Base-by-base conservation (phyloP, 75 land plant genomes). In the Gnetum montanum region DNA sequence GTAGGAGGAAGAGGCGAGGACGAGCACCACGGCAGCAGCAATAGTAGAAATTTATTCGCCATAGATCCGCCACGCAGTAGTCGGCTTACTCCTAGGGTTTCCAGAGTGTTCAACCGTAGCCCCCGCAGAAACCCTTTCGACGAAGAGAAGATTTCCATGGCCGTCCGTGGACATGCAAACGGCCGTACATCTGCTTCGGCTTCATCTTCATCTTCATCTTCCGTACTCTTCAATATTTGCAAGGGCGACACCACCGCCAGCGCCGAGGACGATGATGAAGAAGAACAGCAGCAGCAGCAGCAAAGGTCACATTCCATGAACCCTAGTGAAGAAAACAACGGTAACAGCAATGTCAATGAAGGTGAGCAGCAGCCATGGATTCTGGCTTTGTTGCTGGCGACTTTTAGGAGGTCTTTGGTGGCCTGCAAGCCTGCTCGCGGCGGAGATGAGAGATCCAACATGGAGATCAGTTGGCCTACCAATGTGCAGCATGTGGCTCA, bases 381-480 rank as follows among this genome's bases (percentile, higher is more conserved):
- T 57, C 58, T 78, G 48, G 86, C 83, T 6, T 40, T 82, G 19
- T 45, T 82, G 38, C 16, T 82, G 50, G 58, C 74, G 34, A 59
- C 83, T 23, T 60, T 82, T 13, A 59, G 86, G 43, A 60, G 68
- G 8, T 79, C 83, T 6, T 8, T 80, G 22, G 61, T 79, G 8
- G 69, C 75, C 3, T 82, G 86, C 49, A 70, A 60, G 38, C 58
- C 77, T 24, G 58, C 57, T 20, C 68, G 58, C 6, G n/a, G n/a
- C n/a, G n/a, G n/a, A n/a, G 62, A 58, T 35, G 72, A 69, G 60
- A 27, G 49, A 20, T 26, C 28, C 25, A 48, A 34, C 25, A 80
- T 83, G 70, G 87, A 83, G 61, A 83, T 83, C 43, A 79, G 87
- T 0, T 83, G 76, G 76, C 87, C 87, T 18, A 83, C 85, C 4